A percentile compares a stretch with the other conserved stretches of the same genome.
Evolutionary conservation across 768 basidiomycete species (phyloP).

Genomic region (Suillus sp.): DNA sequence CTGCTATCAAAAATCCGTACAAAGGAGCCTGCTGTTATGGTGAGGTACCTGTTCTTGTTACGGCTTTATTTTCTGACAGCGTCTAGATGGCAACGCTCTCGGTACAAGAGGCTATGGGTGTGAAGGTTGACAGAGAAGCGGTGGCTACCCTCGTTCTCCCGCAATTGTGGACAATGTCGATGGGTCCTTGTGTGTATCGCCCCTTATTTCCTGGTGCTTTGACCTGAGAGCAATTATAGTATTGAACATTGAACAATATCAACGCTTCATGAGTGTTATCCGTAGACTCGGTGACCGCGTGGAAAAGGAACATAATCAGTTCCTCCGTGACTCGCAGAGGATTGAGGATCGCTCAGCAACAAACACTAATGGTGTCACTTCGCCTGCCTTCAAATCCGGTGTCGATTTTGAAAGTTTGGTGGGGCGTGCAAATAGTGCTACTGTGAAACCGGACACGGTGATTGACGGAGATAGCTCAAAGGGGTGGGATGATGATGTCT

Average conservation of each 20-base stretch:
- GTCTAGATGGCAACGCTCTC: constrained; percentile 80
- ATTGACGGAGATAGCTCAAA: constrained; percentile 35
- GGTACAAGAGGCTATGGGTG: constrained; percentile 96
- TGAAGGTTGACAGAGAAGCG: constrained; percentile 91
- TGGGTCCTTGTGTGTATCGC: constrained; percentile 76
- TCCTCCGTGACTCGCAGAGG: constrained; percentile 89
- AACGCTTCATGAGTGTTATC: constrained; percentile 88
- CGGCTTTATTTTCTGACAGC: constrained; percentile 6
- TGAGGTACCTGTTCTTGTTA: constrained; percentile 28
- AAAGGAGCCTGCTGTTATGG: constrained; percentile 95
- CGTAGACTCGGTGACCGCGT: constrained; percentile 81
- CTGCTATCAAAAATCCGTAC: constrained; percentile 93
- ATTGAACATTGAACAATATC: constrained; percentile 84
- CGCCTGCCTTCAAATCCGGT: constrained; percentile 43
- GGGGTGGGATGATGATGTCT: constrained; percentile 82
- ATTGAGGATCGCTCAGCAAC: constrained; percentile 76
- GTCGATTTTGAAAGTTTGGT: constrained; percentile 90
- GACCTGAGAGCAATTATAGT: constrained; percentile 43
- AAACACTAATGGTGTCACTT: constrained; percentile 43
- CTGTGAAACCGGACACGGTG: constrained; percentile 47
- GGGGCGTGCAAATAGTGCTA: constrained; percentile 50
- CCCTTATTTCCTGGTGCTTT: not conserved
- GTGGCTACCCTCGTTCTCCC: constrained; percentile 87
- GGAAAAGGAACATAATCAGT: constrained; percentile 90
- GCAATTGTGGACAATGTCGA: constrained; percentile 96